A percentile compares a stretch with the other conserved stretches of the same genome.
Conservation (phyloP, 2,329 filamentous ascomycete species). For the Diaporthe capsici region DNA sequence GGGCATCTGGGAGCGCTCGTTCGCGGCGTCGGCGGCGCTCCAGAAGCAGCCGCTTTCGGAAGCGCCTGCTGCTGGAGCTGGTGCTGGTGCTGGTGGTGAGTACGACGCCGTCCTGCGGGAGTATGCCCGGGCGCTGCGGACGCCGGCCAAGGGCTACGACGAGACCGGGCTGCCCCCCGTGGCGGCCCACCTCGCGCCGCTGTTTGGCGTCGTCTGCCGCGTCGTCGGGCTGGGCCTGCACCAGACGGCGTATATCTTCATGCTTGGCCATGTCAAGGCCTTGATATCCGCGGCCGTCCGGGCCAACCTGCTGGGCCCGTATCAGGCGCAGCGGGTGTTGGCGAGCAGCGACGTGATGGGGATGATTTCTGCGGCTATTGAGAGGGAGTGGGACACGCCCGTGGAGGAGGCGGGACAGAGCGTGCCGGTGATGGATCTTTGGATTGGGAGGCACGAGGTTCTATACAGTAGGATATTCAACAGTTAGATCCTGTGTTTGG, state of each 20-base stretch:
- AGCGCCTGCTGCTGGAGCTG: conserved; percentile 5
- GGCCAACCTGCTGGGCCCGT: conserved; percentile 84
- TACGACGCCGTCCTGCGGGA: conserved; percentile 40
- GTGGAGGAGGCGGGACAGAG: conserved; percentile 80
- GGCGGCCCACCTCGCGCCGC: conserved; percentile 77
- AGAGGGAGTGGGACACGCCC: conserved; percentile 69
- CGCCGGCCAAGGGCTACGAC: conserved; percentile 29
- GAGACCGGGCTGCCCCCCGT: conserved; percentile 56
- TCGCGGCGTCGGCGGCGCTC: conserved; percentile 57
- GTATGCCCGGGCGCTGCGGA: conserved; percentile 34
- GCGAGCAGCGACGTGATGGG: conserved; percentile 71
- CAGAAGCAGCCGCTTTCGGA: conserved; percentile 42
- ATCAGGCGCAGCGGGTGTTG: conserved; percentile 81
- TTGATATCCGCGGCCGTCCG: conserved; percentile 83
- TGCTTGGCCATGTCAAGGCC: conserved; percentile 83
- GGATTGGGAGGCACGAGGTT: conserved; percentile 86
- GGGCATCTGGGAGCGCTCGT: conserved; percentile 81
- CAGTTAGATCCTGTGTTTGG: conserved; percentile 63
- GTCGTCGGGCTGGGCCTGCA: conserved; percentile 72
- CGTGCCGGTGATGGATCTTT: conserved; percentile 84
- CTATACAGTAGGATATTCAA: conserved; percentile 91
- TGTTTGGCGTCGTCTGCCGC: conserved; percentile 77
- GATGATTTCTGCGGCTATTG: conserved; percentile 70
- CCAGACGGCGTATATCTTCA: conserved; percentile 80
- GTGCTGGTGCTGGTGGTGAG: neutral